Evolutionary conservation across 768 basidiomycete genomes (phyloP).

Genomic region (Kondoa malvinella): DNA sequence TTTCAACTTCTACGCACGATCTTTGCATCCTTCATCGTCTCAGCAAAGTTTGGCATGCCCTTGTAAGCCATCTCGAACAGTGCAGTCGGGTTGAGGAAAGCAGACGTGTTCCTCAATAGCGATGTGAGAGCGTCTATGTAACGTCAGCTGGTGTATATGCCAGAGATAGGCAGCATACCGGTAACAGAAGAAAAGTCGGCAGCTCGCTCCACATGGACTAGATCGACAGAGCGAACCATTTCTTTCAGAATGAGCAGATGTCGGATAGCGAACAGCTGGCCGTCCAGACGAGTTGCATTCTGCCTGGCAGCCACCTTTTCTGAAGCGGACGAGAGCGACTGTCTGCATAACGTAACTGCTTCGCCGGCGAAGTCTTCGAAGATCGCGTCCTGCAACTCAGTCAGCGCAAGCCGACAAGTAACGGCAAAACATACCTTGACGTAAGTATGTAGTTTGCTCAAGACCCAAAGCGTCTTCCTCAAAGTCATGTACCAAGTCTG

Average conservation of each 20-base stretch:
- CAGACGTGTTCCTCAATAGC: conserved; percentile 12
- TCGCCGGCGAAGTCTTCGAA: conserved; percentile 95
- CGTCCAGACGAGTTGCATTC: conserved; percentile 45
- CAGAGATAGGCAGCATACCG: conserved; percentile 33
- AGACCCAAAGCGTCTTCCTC: conserved; percentile 72
- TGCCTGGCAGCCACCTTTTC: conserved; percentile 41
- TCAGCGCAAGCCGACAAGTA: background rate
- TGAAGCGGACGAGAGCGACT: conserved; percentile 59
- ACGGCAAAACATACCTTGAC: conserved; percentile 50
- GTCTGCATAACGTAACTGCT: conserved; percentile 61
- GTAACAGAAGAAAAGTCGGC: conserved; percentile 41
- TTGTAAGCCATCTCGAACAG: conserved; percentile 19
- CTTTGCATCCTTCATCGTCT: conserved; percentile 50
- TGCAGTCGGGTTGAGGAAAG: conserved; percentile 21
- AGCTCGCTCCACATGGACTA: conserved; percentile 40
- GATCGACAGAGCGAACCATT: conserved; percentile 56
- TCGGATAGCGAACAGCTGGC: conserved; percentile 68
- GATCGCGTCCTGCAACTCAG: conserved; percentile 55
- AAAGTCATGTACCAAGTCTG: conserved; percentile 87
- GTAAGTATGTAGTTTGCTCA: conserved; percentile 74
- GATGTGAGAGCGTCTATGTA: conserved; percentile 15
- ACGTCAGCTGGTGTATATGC: too few relatives aligned
- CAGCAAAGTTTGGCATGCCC: conserved; percentile 20
- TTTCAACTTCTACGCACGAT: conserved; percentile 42
- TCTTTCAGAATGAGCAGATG: conserved; percentile 86